A percentile compares a stretch with the other conserved stretches of the same genome.
phyloP scores from a whole-genome alignment of 257 asterid species.

The Leonotis leonurus region DNA sequence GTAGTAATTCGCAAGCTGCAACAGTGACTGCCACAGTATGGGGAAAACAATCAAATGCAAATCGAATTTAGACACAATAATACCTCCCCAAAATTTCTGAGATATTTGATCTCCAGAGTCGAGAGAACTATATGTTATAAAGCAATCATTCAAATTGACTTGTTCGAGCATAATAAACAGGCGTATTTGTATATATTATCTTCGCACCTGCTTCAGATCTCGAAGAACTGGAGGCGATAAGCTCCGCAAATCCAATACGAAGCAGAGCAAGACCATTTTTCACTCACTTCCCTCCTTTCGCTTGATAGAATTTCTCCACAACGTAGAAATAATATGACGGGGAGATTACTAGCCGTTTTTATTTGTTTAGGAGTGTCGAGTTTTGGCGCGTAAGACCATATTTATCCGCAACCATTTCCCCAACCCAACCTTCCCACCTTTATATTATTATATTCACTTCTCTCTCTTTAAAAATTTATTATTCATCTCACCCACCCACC shows the following conservation, averaged over 20 bases:
- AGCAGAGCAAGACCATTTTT: slow-evolving; percentile 68
- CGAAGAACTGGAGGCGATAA: slow-evolving; percentile 64
- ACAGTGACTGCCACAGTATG: slow-evolving; percentile 40
- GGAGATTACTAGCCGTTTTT: neutral
- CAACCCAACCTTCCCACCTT: too few species aligned
- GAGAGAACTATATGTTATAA: neutral
- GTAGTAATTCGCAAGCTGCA: slow-evolving; percentile 84
- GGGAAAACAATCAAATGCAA: neutral
- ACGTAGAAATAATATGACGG: neutral
- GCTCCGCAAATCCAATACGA: slow-evolving; percentile 74
- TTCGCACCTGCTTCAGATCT: slow-evolving; percentile 69
- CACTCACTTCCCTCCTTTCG: slow-evolving; percentile 5
- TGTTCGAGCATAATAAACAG: neutral
- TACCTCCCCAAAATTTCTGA: neutral
- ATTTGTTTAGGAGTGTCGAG: neutral
- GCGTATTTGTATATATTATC: too few species aligned
- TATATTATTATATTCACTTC: too few species aligned
- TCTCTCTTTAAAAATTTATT: too few species aligned
- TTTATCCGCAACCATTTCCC: too few species aligned
- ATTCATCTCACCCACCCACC: too few species aligned
- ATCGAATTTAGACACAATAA: neutral
- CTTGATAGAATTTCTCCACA: neutral
- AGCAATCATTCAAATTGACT: neutral
- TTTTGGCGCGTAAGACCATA: slow-evolving; percentile 42
- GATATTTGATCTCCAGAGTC: neutral